Conservation (phyloP, 805 yeast species). For the Metschnikowia chrysomelidarum region DNA sequence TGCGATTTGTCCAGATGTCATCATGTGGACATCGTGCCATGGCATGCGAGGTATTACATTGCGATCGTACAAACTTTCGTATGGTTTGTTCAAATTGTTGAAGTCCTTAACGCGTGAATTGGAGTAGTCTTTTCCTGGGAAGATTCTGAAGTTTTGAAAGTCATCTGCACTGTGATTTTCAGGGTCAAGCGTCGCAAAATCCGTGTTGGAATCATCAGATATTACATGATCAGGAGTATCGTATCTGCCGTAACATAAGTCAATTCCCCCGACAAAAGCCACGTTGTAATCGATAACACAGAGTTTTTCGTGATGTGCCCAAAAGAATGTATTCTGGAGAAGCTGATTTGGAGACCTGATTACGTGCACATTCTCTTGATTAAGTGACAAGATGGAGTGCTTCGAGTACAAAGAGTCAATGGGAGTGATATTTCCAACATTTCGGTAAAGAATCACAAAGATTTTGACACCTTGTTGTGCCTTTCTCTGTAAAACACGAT, state of each 20-base stretch:
- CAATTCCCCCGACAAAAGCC: slow-evolving; percentile 94
- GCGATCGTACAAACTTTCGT: slow-evolving; percentile 89
- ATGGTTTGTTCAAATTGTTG: slow-evolving; percentile 75
- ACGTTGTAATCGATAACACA: slow-evolving; percentile 83
- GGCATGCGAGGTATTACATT: slow-evolving; percentile 89
- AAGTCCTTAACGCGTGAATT: slow-evolving; percentile 94
- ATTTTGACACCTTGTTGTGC: slow-evolving; percentile 96
- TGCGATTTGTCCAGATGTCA: slow-evolving; percentile 91
- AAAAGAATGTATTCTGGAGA: slow-evolving; percentile 86
- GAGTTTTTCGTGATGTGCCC: slow-evolving; percentile 99
- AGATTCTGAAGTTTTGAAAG: slow-evolving; percentile 55
- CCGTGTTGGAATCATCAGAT: slow-evolving; percentile 61
- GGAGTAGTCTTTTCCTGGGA: slow-evolving; percentile 97
- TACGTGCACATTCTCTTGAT: slow-evolving; percentile 78
- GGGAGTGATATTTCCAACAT: slow-evolving; percentile 89
- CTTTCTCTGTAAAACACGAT: slow-evolving; percentile 79
- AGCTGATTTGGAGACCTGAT: slow-evolving; percentile 95
- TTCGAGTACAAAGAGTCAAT: slow-evolving; percentile 94
- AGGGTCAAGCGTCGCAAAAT: slow-evolving; percentile 30
- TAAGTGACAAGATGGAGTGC: slow-evolving; percentile 82
- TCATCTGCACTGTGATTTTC: slow-evolving; percentile 39
- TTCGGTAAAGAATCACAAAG: slow-evolving; percentile 87
- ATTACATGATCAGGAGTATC: slow-evolving; percentile 96
- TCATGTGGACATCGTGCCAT: slow-evolving; percentile 99
- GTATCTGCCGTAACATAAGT: slow-evolving; percentile 90